Percentiles rank a stretch among this genome's conserved stretches.
Evolutionary conservation across 2,329 filamentous ascomycete genomes (phyloP).

Genomic region (Corniculantispora saksenae): DNA sequence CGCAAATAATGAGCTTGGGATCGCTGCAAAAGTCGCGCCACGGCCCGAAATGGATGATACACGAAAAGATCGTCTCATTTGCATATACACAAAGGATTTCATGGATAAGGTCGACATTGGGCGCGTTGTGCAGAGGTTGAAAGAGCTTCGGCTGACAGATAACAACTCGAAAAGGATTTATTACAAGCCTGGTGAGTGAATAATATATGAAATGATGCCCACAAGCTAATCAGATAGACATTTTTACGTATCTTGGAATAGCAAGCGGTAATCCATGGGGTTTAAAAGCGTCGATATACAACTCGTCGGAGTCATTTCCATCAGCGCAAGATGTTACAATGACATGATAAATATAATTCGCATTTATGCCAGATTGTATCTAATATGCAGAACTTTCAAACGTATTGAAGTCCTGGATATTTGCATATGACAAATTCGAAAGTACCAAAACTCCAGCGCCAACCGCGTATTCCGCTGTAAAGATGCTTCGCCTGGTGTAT

Average conservation of each 20-base stretch:
- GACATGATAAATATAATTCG: not conserved
- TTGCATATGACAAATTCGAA: not conserved
- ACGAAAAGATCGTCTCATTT: conserved; percentile 61
- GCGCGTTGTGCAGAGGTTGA: conserved; percentile 64
- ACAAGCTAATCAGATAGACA: conserved; percentile 48
- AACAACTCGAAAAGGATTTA: conserved; percentile 58
- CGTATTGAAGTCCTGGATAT: not conserved
- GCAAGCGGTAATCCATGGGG: conserved; percentile 61
- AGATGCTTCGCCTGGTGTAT: conserved; percentile 10
- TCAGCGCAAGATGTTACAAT: not conserved
- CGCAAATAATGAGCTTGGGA: conserved; percentile 68
- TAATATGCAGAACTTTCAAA: not conserved
- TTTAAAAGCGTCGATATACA: conserved; percentile 60
- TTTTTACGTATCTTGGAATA: conserved; percentile 67
- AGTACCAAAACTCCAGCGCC: conserved; percentile 9
- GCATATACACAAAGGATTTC: conserved; percentile 78
- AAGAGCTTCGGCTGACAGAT: conserved; percentile 61
- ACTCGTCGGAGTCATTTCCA: conserved; percentile 44
- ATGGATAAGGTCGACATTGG: conserved; percentile 66
- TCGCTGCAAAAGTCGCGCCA: conserved; percentile 70
- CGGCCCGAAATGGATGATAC: conserved; percentile 42
- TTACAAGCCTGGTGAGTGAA: conserved; percentile 70
- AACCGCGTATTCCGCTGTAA: not conserved
- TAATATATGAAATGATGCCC: not conserved
- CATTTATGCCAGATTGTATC: not conserved